Base-by-base conservation (phyloP, 2,329 filamentous ascomycete genomes). In the Clonostachys rhizophaga region DNA sequence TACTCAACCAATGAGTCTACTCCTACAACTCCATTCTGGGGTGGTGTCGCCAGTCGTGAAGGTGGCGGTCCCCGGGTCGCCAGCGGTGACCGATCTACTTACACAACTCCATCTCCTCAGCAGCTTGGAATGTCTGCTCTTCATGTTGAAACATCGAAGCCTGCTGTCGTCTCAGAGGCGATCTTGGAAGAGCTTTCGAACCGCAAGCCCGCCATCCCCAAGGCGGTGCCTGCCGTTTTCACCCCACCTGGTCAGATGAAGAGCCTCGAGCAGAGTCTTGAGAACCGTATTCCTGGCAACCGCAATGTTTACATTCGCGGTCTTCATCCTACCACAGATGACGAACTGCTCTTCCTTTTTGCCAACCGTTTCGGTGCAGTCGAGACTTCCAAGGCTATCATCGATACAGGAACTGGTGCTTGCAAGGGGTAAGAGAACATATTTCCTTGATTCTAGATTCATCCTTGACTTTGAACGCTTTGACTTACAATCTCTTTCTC, bases 301-400 rank as follows among this genome's bases (percentile, higher is more conserved):
- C 94, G 91, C 53, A 99, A 99, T 60, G 92, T 99, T 54, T 99
- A 99, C 74, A 96, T 99, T 54, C 89, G 94, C 51, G 95, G 95
- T 16, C 85, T 99, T 52, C 88, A 95, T 53, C 92, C 94, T 0
- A 92, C 95, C 58, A 99, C 92, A 1, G 94, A 95, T 43, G 94
- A 99, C 60, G 88, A 95, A 44, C 86, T 95, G 62, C 75, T 99
- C 16, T 80, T 87, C 57, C 76, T 78, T 40, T 97, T 94, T 70
- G 87, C 92, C 40, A 77, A 82, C 56, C 88, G 92, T 44, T 99
- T 97, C 62, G 95, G 94, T 40, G 84, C 87, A 50, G 94, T 99
- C 49, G 90, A 96, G 70, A 95, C 91, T 54, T 96, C 91, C 61
- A 99, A 99, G 76, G 94, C 95, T 13, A 99, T 99, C 70, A 95